A percentile compares a stretch with the other conserved stretches of the same genome.
Conservation (phyloP, 2,329 filamentous ascomycete genomes). For the Epichloe gansuensis region DNA sequence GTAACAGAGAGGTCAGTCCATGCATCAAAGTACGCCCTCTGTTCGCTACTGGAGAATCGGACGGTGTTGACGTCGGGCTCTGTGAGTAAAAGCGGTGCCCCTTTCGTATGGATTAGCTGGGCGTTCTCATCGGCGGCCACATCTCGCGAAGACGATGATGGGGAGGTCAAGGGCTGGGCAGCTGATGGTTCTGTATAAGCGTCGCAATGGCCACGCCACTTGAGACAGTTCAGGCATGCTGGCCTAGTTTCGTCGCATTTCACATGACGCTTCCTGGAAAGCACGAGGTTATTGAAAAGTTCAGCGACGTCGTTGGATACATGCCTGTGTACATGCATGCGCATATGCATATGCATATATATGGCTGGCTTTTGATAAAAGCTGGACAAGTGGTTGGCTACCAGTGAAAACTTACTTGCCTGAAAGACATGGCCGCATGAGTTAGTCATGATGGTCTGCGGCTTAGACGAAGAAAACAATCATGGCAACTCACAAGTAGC, state of each 20-base stretch:
- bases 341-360: too few relatives aligned
- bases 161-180: slow-evolving; percentile 4
- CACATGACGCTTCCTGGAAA: slow-evolving; percentile 26
- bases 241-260: slow-evolving; percentile 31
- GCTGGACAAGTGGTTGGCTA: neutral
- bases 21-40: slow-evolving; percentile 26
- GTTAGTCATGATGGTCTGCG: neutral
- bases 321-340: neutral
- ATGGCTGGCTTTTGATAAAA: too few relatives aligned
- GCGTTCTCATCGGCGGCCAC: slow-evolving; percentile 8
- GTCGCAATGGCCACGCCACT: slow-evolving; percentile 28
- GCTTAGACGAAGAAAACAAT: neutral
- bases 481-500: slow-evolving; percentile 22
- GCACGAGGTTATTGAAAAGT: neutral
- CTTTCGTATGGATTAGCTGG: slow-evolving; percentile 20
- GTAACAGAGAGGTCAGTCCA: slow-evolving; percentile 23
- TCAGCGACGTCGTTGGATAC: neutral
- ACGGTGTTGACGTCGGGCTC: slow-evolving; percentile 23
- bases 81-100: slow-evolving; percentile 16
- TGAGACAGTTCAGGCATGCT: slow-evolving; percentile 28
- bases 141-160: neutral
- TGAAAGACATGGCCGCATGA: slow-evolving; percentile 2
- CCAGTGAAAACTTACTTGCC: slow-evolving; percentile 20
- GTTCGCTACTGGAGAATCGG: slow-evolving; percentile 22
- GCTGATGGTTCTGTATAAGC: slow-evolving; percentile 16